phyloP scores from a whole-genome alignment of 1,284 basidiomycete genomes.

The Athelia sp. region DNA sequence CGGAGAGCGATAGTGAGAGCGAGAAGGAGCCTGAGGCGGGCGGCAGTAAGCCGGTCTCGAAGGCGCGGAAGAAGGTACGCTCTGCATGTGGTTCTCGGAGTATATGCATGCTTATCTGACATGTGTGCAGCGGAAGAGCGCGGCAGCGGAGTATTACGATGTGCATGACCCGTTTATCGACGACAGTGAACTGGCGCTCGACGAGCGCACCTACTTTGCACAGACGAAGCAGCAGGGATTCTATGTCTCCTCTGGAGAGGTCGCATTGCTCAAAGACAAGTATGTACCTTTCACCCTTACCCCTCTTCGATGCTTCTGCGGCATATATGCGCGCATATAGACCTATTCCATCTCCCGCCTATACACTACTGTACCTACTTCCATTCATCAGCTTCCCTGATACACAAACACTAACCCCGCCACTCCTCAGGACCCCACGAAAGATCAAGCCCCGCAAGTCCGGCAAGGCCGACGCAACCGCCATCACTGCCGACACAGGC shows the following conservation, averaged over 20 bases:
- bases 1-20: constrained; percentile 47
- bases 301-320: no score
- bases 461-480: no score
- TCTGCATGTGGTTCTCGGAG: constrained; percentile 4
- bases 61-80: constrained; percentile 37
- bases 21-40: constrained; percentile 41
- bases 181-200: constrained; percentile 89
- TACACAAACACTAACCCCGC: no score
- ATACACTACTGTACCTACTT: no score
- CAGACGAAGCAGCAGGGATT: constrained; percentile 91
- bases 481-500: neutral
- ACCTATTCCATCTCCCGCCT: no score
- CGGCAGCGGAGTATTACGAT: constrained; percentile 78
- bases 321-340: no score
- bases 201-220: constrained; percentile 74
- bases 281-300: neutral
- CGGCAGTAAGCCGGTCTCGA: constrained; percentile 21
- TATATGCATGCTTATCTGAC: constrained; percentile 5
- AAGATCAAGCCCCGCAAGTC: no score
- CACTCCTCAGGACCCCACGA: no score
- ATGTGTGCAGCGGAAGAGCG: constrained; percentile 46
- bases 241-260: constrained; percentile 84
- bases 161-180: constrained; percentile 93
- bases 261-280: constrained; percentile 81
- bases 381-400: no score